Evolutionary conservation across 192 early-diverging fungal genomes (phyloP).

Genomic region (Dimargaris cristalligena): DNA sequence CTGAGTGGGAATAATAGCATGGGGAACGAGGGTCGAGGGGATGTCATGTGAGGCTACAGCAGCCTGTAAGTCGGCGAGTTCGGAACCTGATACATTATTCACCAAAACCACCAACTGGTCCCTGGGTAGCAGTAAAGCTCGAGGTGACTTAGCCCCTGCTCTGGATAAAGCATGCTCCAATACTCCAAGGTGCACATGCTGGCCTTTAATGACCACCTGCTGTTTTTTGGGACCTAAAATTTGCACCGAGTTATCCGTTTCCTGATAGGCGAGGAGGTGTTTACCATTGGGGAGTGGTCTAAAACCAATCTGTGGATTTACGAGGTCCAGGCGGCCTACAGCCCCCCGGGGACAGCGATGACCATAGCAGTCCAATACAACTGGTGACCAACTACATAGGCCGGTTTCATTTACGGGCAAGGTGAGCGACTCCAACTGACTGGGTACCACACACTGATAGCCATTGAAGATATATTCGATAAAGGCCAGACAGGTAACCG

Average conservation of each 20-base stretch:
- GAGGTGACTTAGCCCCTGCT: neutral
- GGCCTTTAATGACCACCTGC: neutral
- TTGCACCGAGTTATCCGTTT: neutral
- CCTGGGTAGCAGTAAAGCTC: no score
- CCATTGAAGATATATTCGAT: neutral
- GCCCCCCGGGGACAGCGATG: neutral
- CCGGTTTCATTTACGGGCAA: neutral
- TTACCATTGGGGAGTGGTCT: neutral
- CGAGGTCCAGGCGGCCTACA: neutral
- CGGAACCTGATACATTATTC: no score
- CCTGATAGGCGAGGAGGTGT: neutral
- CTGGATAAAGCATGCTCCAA: neutral
- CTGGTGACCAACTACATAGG: neutral
- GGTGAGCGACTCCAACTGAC: neutral
- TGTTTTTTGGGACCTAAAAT: neutral
- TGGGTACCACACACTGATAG: neutral
- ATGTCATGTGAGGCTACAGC: no score
- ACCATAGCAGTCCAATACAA: neutral
- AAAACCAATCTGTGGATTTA: no score
- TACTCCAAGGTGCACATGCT: neutral
- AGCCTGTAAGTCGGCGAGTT: no score
- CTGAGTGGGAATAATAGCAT: no score
- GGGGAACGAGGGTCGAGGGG: no score
- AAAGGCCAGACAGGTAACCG: neutral
- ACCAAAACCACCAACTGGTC: no score